phyloP scores from a whole-genome alignment of 352 stramenopile genomes.

The Phytophthora meadii region DNA sequence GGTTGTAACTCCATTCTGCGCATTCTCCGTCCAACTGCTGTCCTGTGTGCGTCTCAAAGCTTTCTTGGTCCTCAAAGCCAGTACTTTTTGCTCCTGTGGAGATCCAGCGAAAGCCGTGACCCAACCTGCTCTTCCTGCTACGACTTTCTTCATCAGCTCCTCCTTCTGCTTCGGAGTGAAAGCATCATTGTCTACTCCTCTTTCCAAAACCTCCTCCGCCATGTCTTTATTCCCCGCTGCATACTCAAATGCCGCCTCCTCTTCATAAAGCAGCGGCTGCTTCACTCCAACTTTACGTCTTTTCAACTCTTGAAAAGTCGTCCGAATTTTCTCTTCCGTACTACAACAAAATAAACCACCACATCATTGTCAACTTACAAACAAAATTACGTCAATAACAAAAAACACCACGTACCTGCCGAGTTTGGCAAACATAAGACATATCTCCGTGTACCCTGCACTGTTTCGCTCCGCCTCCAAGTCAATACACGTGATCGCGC shows the following conservation, averaged over 20 bases:
- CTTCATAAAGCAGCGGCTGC: conserved; percentile 61
- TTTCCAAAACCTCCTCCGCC: conserved; percentile 61
- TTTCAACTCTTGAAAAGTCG: conserved; percentile 70
- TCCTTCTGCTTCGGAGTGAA: conserved; percentile 47
- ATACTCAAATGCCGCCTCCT: conserved; percentile 74
- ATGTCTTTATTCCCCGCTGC: conserved; percentile 48
- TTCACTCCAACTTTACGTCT: conserved; percentile 57
- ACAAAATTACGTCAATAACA: neutral
- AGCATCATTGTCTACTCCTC: conserved; percentile 55
- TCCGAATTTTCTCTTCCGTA: conserved; percentile 51
- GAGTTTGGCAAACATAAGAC: conserved; percentile 62
- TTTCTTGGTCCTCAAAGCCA: conserved; percentile 19
- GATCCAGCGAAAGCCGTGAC: conserved; percentile 36
- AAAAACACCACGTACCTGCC: conserved; percentile 39
- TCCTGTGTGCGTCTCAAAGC: conserved; percentile 15
- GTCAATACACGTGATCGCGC: conserved; percentile 51
- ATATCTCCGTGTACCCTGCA: conserved; percentile 65
- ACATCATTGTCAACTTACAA: conserved; percentile 1
- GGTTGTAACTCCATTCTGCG: conserved; percentile 24
- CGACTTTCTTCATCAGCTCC: conserved; percentile 45
- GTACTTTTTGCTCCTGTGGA: conserved; percentile 39
- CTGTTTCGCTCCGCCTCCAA: conserved; percentile 35
- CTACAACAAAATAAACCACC: conserved; percentile 25
- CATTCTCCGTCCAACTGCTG: conserved; percentile 6
- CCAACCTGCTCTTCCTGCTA: conserved; percentile 37